Conservation (phyloP, 257 asterid species). For the Scutellaria baicalensis region DNA sequence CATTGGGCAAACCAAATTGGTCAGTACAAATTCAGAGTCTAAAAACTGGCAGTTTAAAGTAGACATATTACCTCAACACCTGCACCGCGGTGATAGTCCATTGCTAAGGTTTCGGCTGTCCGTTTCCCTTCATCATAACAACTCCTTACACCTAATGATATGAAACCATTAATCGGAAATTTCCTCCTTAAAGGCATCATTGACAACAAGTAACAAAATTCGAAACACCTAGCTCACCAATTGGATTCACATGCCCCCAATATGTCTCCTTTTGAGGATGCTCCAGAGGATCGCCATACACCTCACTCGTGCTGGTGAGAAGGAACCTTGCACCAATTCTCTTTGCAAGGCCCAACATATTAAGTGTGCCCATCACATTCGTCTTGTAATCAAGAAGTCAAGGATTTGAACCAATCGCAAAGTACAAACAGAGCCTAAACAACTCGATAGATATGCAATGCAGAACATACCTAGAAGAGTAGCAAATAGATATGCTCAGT, state of each 20-base stretch:
- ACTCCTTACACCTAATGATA: conserved; percentile 58
- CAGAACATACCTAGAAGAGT: too few relatives aligned
- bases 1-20: neutral
- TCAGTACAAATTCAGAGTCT: neutral
- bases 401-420: conserved; percentile 21
- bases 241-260: conserved; percentile 90
- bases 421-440: neutral
- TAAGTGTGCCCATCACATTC: conserved; percentile 82
- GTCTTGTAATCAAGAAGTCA: conserved; percentile 56
- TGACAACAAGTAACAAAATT: neutral
- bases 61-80: conserved; percentile 50
- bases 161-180: neutral
- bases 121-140: conserved; percentile 86
- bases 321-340: conserved; percentile 72
- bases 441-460: neutral
- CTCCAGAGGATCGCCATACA: conserved; percentile 89
- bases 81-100: conserved; percentile 88
- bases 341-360: conserved; percentile 89
- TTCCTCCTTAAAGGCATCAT: neutral
- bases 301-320: conserved; percentile 85
- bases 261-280: conserved; percentile 88
- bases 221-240: conserved; percentile 29
- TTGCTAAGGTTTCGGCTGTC: conserved; percentile 73
- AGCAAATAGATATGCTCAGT: neutral
- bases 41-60: neutral